Evolutionary conservation across 331 rosid genomes (phyloP), one percentile per base, ranked within the genome.

Genomic region (Malus hybrid): DNA sequence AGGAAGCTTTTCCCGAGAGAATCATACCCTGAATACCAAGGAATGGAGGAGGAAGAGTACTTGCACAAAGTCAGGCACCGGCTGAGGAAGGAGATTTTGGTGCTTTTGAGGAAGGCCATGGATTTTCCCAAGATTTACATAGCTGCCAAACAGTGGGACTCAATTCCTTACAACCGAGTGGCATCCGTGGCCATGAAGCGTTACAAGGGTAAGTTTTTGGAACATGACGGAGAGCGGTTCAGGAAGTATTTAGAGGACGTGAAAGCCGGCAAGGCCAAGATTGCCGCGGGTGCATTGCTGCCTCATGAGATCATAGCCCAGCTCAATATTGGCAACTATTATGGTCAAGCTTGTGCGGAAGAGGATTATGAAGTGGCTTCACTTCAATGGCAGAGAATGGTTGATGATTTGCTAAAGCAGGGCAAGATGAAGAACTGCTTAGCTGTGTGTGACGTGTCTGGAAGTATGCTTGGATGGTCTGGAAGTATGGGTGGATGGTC

Each of bases 371-470:
- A 63, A 14, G 73, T 78, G 14, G 71, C 63, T 4, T 77, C 72
- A 66, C 77, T 72, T 13, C 77, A 78, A 9, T 78, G 82, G 77
- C 56, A 16, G 66, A 78, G 77, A 66, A 39, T 78, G 53, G 77
- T 72, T 57, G 81, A 71, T 11, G 77, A 78, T 28, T 6, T 52
- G 56, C 28, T 30, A 28, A 72, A 71, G 77, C n/a, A 12, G 5
- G 82, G 82, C 2, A 71, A 65, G 66, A 19, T 72, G 77, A 78
- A 42, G 16, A 78, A 72, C 18, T 65, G 82, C 60, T 24, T 78
- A 26, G 66, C 77, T 1, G 71, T 78, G 3, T 55, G 77, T 39
- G 77, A 78, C 29, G 76, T 70, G 2, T 70, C 76, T 1, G 76
- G 66, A 14, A 70, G 76, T 6, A 77, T 77, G 81, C 4, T 39